Base-by-base conservation (phyloP, 2,329 filamentous ascomycete species). In the Dactylella cylindrospora region DNA sequence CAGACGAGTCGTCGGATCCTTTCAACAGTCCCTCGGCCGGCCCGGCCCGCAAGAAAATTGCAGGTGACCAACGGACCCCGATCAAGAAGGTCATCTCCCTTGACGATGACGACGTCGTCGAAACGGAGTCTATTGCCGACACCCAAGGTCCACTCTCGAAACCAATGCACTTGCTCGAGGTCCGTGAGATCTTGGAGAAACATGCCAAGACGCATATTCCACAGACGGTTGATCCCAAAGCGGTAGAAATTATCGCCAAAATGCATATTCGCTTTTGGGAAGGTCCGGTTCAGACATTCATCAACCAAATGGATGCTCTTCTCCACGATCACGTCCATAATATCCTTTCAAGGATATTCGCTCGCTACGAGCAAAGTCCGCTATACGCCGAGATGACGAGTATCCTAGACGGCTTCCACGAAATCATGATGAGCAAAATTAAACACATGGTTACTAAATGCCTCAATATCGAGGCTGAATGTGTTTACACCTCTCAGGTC, bases 391-490 rank as follows among this genome's bases (percentile, higher is more conserved):
- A 70, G n/a, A 70, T 76, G 66, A 70, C 71, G 26, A 57, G 44
- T n/a, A 72, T 76, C 20, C 60, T 76, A n/a, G 52, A 67, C 19
- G 68, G 64, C 5, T 66, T 66, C 23, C 62, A 67, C 54, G 32
- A 43, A 1, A 39, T 60, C 3, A 44, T 52, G 13, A 44, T 57
- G 39, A 31, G 22, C 13, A 46, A 64, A 12, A 57, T 57, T 7
- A 20, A 32, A 1, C 44, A 38, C 5, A 40, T 33, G 3, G 33
- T 64, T 3, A 15, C 10, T 7, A 41, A 64, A n/a, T 55, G 52
- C 26, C 53, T 57, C 51, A 20, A 17, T 3, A 55, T 57, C 38
- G 59, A 55, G n/a, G 39, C 52, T 6, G 59, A 64, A n/a, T 64
- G 46, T 33, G 33, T 55, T 10, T 64, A 46, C 39, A 64, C 51